A percentile compares a stretch with the other conserved stretches of the same genome.
These are phyloP conservation scores for Xylariomycetidae sp. DNA, from an alignment of 2,329 filamentous ascomycete species.

Conservation along the genomic window DNA sequence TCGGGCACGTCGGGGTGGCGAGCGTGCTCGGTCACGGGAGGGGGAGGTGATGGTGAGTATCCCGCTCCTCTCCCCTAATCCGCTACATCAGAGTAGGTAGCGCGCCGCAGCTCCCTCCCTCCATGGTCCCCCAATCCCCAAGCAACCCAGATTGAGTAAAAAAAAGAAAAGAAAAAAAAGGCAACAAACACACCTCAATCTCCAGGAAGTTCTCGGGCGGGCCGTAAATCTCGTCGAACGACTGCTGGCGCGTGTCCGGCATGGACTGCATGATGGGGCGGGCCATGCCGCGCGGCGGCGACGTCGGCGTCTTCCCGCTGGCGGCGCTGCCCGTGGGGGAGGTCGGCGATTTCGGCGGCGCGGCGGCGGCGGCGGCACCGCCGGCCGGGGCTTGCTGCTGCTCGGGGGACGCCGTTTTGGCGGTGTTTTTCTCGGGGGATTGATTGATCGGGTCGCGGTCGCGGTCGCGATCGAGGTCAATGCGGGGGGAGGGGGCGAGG, in stretches of 20 bases:
- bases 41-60: no score
- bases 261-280: conserved; percentile 57
- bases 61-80: no score
- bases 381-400: conserved; percentile 13
- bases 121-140: no score
- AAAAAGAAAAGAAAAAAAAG: no score
- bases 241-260: conserved; percentile 77
- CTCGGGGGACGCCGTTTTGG: conserved; percentile 24
- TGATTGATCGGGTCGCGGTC: no score
- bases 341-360: conserved; percentile 17
- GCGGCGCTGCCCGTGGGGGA: conserved; percentile 2
- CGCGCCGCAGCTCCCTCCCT: no score
- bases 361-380: conserved; percentile 9
- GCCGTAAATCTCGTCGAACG: conserved; percentile 98
- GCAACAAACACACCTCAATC: conserved; percentile 88
- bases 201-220: conserved; percentile 98
- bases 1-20: no score
- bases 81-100: no score
- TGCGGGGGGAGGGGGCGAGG: no score
- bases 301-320: conserved; percentile 3
- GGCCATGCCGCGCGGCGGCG: conserved; percentile 23
- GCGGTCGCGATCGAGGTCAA: no score
- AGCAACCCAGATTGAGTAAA: no score
- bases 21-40: no score
- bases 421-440: conserved; percentile 13